Conservation (phyloP, 345 rosid species). For the Leavenworthia alabamica region DNA sequence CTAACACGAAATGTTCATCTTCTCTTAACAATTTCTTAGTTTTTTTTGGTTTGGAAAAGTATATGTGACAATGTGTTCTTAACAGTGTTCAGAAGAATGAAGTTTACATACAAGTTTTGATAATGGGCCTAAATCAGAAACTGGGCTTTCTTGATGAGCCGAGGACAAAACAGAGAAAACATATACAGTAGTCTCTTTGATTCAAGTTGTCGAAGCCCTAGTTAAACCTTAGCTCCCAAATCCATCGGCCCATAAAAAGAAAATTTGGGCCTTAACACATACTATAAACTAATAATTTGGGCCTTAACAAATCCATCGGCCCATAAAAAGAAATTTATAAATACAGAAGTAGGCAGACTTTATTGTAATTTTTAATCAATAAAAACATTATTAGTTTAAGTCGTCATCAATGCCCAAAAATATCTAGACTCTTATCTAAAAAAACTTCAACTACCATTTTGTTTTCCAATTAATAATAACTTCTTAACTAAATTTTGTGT, state of each 20-base stretch:
- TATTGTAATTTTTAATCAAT: not conserved
- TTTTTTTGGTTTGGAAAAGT: not conserved
- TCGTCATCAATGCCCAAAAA: not conserved
- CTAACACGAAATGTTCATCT: not conserved
- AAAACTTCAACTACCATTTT: not conserved
- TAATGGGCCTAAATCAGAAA: slow-evolving; percentile 1
- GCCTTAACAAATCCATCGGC: too few relatives aligned
- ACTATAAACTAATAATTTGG: too few relatives aligned
- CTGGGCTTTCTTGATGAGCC: not conserved
- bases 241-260: too few relatives aligned
- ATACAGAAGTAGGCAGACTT: too few relatives aligned
- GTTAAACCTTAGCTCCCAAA: slow-evolving; percentile 18
- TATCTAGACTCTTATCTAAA: not conserved
- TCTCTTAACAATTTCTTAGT: not conserved
- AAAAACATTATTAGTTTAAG: not conserved
- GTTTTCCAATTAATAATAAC: not conserved
- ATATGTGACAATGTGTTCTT: not conserved
- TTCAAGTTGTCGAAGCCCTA: not conserved
- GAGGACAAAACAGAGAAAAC: slow-evolving; percentile 11
- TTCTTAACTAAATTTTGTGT: not conserved
- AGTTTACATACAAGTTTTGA: not conserved
- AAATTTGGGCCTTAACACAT: too few relatives aligned
- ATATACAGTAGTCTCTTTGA: not conserved
- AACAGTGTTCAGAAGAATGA: not conserved
- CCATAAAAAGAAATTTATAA: too few relatives aligned